Evolutionary conservation across 805 yeast genomes (phyloP).

Genomic region (Grigorovia transvaalensis): DNA sequence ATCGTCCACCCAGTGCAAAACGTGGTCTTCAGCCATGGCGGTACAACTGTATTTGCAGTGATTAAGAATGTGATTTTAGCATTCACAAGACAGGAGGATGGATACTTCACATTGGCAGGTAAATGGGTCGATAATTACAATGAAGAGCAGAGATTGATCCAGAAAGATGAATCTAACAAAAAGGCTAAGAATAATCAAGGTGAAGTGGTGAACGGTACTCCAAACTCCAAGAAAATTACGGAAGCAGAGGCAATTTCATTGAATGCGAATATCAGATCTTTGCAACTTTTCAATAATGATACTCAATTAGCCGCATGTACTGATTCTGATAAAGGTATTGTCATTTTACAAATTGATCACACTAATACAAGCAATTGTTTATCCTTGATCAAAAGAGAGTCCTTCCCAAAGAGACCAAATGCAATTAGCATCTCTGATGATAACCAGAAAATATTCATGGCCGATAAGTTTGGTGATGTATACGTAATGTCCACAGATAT

Average conservation of each 20-base stretch:
- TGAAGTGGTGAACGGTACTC: slow-evolving; percentile 40
- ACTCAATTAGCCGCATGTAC: slow-evolving; percentile 55
- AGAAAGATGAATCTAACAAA: slow-evolving; percentile 36
- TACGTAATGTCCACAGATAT: slow-evolving; percentile 44
- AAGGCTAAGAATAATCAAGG: slow-evolving; percentile 28
- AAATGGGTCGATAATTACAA: slow-evolving; percentile 55
- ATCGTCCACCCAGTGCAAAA: slow-evolving; percentile 68
- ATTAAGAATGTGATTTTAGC: slow-evolving; percentile 51
- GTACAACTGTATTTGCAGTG: slow-evolving; percentile 43
- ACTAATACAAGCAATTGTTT: slow-evolving; percentile 33
- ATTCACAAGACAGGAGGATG: slow-evolving; percentile 30
- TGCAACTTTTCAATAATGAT: slow-evolving; percentile 45
- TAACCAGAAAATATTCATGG: slow-evolving; percentile 48
- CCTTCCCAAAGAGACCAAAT: slow-evolving; percentile 88
- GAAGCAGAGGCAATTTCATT: slow-evolving; percentile 15
- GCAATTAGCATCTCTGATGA: slow-evolving; percentile 53
- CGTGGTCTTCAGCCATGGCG: slow-evolving; percentile 35
- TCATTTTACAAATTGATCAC: slow-evolving; percentile 40
- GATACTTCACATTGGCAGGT: slow-evolving; percentile 32
- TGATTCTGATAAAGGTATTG: slow-evolving; percentile 73
- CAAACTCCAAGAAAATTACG: slow-evolving; percentile 52
- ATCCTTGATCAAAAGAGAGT: slow-evolving; percentile 52
- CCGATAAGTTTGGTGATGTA: slow-evolving; percentile 96
- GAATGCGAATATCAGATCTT: slow-evolving; percentile 56
- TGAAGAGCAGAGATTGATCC: slow-evolving; percentile 12